phyloP scores from a whole-genome alignment of 495 filamentous ascomycete genomes.

The Penicillium goetzii region DNA sequence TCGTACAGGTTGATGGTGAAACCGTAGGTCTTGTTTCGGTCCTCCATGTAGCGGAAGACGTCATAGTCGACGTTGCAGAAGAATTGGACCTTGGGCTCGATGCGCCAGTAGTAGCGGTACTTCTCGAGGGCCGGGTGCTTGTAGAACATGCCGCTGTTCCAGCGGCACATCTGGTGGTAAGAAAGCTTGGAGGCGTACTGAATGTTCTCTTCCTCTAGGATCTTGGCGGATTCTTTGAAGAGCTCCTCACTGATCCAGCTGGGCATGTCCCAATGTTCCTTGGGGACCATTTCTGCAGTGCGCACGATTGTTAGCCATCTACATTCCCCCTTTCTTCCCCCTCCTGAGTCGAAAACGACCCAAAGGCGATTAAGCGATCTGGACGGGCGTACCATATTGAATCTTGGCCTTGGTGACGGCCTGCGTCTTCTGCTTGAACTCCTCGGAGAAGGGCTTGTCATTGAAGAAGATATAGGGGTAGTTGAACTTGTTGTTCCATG shows the following conservation, averaged over 20 bases:
- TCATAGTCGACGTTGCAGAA: conserved; percentile 99
- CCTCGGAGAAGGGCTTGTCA: conserved; percentile 85
- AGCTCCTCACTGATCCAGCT: conserved; percentile 89
- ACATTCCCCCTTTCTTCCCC: not conserved
- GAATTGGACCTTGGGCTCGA: conserved; percentile 98
- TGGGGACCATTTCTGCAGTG: conserved; percentile 75
- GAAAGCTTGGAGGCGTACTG: conserved; percentile 87
- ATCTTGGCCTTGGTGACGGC: conserved; percentile 82
- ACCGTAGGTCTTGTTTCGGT: conserved; percentile 97
- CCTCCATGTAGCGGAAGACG: conserved; percentile 96
- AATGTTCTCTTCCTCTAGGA: conserved; percentile 80
- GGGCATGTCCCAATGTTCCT: conserved; percentile 92
- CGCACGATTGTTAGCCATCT: conserved; percentile 21
- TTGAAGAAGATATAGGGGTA: conserved; percentile 99
- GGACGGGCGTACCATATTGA: conserved; percentile 66
- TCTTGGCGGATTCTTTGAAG: conserved; percentile 79
- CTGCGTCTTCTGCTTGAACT: conserved; percentile 83
- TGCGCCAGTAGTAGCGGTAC: conserved; percentile 95
- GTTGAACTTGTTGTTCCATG: conserved; percentile 99
- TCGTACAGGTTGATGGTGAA: conserved; percentile 99
- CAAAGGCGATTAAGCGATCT: not conserved
- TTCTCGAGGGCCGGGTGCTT: conserved; percentile 86
- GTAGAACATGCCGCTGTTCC: conserved; percentile 98
- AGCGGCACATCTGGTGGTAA: conserved; percentile 99
- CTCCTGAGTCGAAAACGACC: not conserved